Conservation (phyloP, 345 rosid species). For the Salix dunnii region DNA sequence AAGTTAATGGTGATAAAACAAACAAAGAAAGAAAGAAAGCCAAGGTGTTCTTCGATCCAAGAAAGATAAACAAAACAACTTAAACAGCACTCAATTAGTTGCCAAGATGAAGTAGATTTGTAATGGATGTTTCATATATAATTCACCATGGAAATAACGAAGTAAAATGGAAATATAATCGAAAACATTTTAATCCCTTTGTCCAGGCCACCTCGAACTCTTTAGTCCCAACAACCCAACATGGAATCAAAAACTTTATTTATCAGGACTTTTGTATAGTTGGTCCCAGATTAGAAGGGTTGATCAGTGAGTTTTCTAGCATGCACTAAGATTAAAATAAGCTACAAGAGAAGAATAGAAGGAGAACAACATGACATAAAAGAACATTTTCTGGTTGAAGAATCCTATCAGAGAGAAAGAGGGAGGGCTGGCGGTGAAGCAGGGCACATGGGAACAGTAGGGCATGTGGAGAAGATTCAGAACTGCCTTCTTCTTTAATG, state of each 20-base stretch:
- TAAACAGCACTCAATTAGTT: too few relatives aligned
- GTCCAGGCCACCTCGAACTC: neutral
- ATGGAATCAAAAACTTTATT: conserved; percentile 12
- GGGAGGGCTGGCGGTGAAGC: conserved; percentile 21
- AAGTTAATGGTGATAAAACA: too few relatives aligned
- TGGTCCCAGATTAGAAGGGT: conserved; percentile 14
- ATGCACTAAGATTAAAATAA: conserved; percentile 1
- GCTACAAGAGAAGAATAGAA: neutral
- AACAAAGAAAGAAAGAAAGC: too few relatives aligned
- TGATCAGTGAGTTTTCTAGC: neutral
- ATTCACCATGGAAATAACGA: too few relatives aligned
- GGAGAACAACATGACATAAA: conserved; percentile 7
- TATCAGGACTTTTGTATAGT: conserved; percentile 7
- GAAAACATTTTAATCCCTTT: neutral
- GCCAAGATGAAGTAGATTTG: too few relatives aligned
- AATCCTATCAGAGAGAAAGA: conserved; percentile 8
- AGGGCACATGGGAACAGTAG: conserved; percentile 74
- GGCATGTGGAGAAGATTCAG: conserved; percentile 81
- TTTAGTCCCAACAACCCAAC: conserved; percentile 22
- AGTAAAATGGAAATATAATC: too few relatives aligned
- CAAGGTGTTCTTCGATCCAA: too few relatives aligned
- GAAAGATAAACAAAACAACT: too few relatives aligned
- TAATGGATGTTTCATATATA: too few relatives aligned
- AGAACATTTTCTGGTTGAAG: conserved; percentile 9
- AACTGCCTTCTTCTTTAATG: conserved; percentile 31